Evolutionary conservation across 305 asterid genomes (phyloP), one percentile per base, ranked within the genome.

Genomic region (Lippia alba): DNA sequence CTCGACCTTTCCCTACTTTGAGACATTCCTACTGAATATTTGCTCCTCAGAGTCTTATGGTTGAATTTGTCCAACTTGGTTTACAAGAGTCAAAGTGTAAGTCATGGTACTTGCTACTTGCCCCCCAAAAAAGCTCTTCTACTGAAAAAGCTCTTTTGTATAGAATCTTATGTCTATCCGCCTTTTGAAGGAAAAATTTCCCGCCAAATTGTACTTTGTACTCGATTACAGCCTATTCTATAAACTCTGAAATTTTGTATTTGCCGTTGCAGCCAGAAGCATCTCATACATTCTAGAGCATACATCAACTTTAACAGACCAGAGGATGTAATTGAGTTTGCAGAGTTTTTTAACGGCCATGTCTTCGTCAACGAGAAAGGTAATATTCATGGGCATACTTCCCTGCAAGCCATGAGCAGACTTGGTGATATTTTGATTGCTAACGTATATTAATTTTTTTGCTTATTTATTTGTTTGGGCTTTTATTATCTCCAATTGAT

Each of bases 301-400:
- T 85, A 85, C 76, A 79, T 91, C 46, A 79, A 89, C 78, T 87
- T 91, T 51, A 81, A 82, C 67, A 80, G 63, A 61, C 80, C 89
- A 19, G 94, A 84, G 48, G 97, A 91, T 77, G 97, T 91, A 55
- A 54, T 89, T 60, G 94, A 86, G 81, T 89, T 91, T 76, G 94
- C 94, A 0, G 97, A 85, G 77, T 89, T 85, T 72, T 91, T 89
- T 72, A 85, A 79, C 65, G 96, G 88, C 59, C 97, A 91, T 68
- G 87, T 87, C 63, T 91, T 91, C 76, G 97, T 91, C 67, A 91
- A 87, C 18, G 97, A 88, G 81, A 91, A 87, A 79, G 97, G 97
- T 91, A 80, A 74, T 41, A 39, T 66, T 65, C 48, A 18, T 34
- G 20, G 17, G 32, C 66, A 58, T 55, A 20, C 24, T 79, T 59